Evolutionary conservation across 2,329 filamentous ascomycete species (phyloP), one percentile per base, ranked within the genome.

Genomic region (Chaetothyriales sp.): DNA sequence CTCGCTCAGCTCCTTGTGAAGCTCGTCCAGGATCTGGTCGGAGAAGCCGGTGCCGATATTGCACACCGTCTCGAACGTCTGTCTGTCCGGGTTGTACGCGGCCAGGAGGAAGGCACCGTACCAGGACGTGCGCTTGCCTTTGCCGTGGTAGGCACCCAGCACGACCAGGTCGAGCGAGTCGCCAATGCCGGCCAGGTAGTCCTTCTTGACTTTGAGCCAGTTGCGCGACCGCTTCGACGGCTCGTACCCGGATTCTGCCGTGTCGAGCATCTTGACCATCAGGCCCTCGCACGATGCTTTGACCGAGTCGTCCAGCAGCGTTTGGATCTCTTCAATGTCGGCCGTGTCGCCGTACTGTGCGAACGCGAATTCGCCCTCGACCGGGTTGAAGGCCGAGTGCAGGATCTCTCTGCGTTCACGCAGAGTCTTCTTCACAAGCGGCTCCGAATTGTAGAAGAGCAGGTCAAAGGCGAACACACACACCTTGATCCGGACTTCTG

Each of bases 261-360:
- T 92, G 65, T 96, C 90, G 53, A 98, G 71, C 92, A 98, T 98
- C 73, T 98, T 98, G 12, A 98, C 92, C 92, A 98, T 98, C 49
- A 98, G 73, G 9, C 92, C 92, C 71, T 98, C 92, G 63, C 92
- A 98, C 0, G 87, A 93, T 1, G 89, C 86, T 67, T 95, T 95
- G 57, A 98, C 84, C 61, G 86, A 92, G 53, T 96, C 90, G 62
- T 98, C 92, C 1, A 98, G 75, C 61, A 98, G 84, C 1, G 75
- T 76, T 63, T 96, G 90, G 50, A 98, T 98, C 62, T 94, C 86
- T 49, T 96, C 90, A 2, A 98, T 75, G 59, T 95, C 86, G 61
- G 83, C 85, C 9, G 86, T 86, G 63, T 98, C 76, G 71, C 88
- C 92, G 60, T 77, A 82, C 32, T 87, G 88, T 8, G 92, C 92